phyloP scores from a whole-genome alignment of 2,329 filamentous ascomycete species.

The Cladophialophora chaetospira region DNA sequence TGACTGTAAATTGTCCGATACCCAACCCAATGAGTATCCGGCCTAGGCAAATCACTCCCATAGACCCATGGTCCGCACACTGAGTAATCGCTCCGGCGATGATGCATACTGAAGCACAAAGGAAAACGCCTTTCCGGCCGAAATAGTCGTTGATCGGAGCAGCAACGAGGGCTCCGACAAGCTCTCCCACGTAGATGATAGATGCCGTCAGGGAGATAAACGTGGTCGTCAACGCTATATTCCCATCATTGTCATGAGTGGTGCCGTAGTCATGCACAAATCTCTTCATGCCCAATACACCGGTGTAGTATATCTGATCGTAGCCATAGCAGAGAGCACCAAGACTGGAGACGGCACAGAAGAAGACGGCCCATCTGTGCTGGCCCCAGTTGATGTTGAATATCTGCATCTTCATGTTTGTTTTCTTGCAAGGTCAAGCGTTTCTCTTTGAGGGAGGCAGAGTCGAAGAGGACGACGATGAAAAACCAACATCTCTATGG shows the following conservation, averaged over 20 bases:
- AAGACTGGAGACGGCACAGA: conserved; percentile 36
- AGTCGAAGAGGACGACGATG: too few relatives aligned
- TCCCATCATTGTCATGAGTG: conserved; percentile 27
- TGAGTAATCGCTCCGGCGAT: conserved; percentile 37
- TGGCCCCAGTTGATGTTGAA: conserved; percentile 16
- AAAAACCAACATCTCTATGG: too few relatives aligned
- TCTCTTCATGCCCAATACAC: conserved; percentile 35
- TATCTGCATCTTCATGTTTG: conserved; percentile 6
- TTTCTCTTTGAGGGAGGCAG: too few relatives aligned
- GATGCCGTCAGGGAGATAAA: conserved; percentile 42
- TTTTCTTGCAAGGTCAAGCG: too few relatives aligned
- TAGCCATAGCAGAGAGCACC: conserved; percentile 38
- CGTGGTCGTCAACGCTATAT: conserved; percentile 30
- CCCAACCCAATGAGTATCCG: conserved; percentile 37
- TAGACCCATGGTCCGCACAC: conserved; percentile 26
- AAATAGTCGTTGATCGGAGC: conserved; percentile 43
- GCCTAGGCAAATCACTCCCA: conserved; percentile 35
- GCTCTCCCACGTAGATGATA: conserved; percentile 46
- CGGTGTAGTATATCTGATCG: conserved; percentile 38
- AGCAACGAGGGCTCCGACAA: conserved; percentile 40
- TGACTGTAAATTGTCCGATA: conserved; percentile 39
- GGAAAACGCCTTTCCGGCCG: conserved; percentile 42
- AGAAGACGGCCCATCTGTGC: conserved; percentile 34
- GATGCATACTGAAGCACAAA: conserved; percentile 39
- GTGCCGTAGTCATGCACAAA: conserved; percentile 36